phyloP scores from a whole-genome alignment of 1,284 basidiomycete genomes.

The Ganoderma sp. region DNA sequence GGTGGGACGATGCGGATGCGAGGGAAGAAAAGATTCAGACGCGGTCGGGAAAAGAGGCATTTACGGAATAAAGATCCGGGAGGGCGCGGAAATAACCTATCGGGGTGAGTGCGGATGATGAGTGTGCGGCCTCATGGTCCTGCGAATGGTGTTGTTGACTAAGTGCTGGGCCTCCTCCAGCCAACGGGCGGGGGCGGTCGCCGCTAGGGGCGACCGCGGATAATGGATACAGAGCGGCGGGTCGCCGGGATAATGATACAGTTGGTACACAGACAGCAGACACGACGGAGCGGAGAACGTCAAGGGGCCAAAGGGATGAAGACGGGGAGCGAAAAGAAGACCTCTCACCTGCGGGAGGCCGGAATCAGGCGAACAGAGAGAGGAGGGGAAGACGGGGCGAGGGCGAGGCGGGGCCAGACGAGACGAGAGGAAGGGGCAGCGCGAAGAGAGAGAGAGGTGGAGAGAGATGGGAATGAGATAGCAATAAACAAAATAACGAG shows the following conservation, averaged over 20 bases:
- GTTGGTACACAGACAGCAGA: conserved; percentile 26
- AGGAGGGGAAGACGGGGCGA: conserved; percentile 6
- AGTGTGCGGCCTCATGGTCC: conserved; percentile 24
- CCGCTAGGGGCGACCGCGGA: conserved; percentile 19
- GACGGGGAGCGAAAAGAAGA: conserved; percentile 5
- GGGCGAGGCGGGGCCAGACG: conserved; percentile 9
- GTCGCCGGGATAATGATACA: conserved; percentile 33
- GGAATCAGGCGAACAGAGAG: background rate
- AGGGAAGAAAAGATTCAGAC: background rate
- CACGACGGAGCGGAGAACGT: conserved; percentile 18
- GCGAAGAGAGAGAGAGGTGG: background rate
- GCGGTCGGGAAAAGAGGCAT: conserved; percentile 10
- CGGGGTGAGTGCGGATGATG: conserved; percentile 26
- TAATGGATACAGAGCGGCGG: conserved; percentile 35
- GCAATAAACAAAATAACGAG: conserved; percentile 35
- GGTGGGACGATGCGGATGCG: background rate
- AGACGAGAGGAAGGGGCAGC: conserved; percentile 13
- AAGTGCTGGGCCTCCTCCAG: conserved; percentile 9
- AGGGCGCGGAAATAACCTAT: conserved; percentile 33
- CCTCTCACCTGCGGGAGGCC: conserved; percentile 17
- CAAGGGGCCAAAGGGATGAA: conserved; percentile 3
- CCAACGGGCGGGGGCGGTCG: conserved; percentile 21
- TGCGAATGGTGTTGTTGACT: conserved; percentile 8
- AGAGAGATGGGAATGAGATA: conserved; percentile 15
- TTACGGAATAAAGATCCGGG: conserved; percentile 33